These are phyloP conservation scores for Mycena latifolia DNA, from an alignment of 768 basidiomycete genomes.

Conservation along the genomic window DNA sequence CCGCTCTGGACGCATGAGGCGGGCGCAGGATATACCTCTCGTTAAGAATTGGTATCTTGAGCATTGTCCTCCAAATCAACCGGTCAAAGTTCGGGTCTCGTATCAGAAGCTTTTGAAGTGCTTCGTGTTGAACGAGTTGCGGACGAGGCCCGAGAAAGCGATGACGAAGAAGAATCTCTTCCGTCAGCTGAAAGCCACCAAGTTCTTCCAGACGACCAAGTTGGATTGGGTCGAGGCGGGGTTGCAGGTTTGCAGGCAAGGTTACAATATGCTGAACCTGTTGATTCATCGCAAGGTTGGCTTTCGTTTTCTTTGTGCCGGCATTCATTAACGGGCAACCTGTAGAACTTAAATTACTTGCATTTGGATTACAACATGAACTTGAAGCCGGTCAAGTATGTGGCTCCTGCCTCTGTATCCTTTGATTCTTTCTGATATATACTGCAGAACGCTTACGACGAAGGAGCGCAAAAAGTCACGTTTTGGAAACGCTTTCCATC, in stretches of 20 bases:
- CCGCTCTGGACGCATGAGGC: conserved; percentile 91
- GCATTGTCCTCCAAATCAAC: conserved; percentile 95
- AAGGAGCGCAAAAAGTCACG: conserved; percentile 99
- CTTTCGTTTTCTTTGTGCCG: conserved; percentile 1
- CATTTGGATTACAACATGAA: conserved; percentile 99
- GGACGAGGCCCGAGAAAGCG: conserved; percentile 90
- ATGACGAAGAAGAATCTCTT: conserved; percentile 99
- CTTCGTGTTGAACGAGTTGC: conserved; percentile 95
- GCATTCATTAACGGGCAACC: conserved; percentile 19
- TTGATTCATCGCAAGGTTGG: conserved; percentile 96
- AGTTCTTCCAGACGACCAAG: conserved; percentile 99
- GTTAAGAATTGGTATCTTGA: conserved; percentile 99
- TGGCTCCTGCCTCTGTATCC: background rate
- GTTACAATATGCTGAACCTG: conserved; percentile 99
- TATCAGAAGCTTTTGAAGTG: conserved; percentile 98
- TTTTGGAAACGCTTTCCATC: conserved; percentile 98
- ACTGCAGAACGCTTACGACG: conserved; percentile 90
- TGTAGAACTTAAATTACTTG: conserved; percentile 89
- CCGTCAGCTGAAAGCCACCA: conserved; percentile 96
- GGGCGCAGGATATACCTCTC: conserved; percentile 95
- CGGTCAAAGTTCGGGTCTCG: conserved; percentile 98
- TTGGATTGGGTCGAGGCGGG: conserved; percentile 99
- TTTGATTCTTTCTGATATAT: conserved; percentile 27
- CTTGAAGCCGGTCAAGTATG: conserved; percentile 92
- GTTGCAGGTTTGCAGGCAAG: conserved; percentile 97